Evolutionary conservation across 192 early-diverging fungal species (phyloP).

Genomic region (Lunasporangiospora selenospora): DNA sequence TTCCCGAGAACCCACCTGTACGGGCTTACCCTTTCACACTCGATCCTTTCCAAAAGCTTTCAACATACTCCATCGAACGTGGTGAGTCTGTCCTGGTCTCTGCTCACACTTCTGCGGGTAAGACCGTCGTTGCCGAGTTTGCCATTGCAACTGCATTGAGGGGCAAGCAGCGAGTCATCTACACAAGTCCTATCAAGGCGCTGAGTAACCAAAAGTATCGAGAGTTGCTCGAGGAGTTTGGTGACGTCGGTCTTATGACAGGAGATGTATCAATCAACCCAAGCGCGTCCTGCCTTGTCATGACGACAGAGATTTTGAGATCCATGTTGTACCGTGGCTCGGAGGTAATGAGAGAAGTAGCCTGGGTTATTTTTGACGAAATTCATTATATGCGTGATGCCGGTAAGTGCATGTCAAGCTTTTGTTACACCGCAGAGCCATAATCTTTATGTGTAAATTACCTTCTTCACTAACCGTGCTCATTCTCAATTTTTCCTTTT

Average conservation of each 20-base stretch:
- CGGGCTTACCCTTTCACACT: conserved; percentile 90
- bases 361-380: conserved; percentile 99
- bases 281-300: conserved; percentile 90
- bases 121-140: conserved; percentile 99
- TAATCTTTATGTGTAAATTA: too few species aligned
- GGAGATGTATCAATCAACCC: conserved; percentile 98
- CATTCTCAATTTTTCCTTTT: conserved; percentile 24
- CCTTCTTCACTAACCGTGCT: too few species aligned
- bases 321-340: conserved; percentile 97
- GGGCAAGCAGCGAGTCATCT: conserved; percentile 94
- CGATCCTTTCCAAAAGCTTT: conserved; percentile 94
- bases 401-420: too few species aligned
- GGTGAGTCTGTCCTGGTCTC: conserved; percentile 95
- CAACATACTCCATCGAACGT: conserved; percentile 89
- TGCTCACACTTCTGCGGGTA: conserved; percentile 97
- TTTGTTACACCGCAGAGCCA: too few species aligned
- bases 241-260: conserved; percentile 98
- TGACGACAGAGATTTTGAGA: conserved; percentile 99
- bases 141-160: conserved; percentile 91
- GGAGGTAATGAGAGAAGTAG: conserved; percentile 95
- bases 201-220: conserved; percentile 98
- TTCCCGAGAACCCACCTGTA: conserved; percentile 78
- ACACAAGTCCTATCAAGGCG: conserved; percentile 98
- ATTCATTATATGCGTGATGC: conserved; percentile 99
- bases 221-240: conserved; percentile 94